phyloP scores from a whole-genome alignment of 305 asterid genomes.

The Fraxinus ornus region DNA sequence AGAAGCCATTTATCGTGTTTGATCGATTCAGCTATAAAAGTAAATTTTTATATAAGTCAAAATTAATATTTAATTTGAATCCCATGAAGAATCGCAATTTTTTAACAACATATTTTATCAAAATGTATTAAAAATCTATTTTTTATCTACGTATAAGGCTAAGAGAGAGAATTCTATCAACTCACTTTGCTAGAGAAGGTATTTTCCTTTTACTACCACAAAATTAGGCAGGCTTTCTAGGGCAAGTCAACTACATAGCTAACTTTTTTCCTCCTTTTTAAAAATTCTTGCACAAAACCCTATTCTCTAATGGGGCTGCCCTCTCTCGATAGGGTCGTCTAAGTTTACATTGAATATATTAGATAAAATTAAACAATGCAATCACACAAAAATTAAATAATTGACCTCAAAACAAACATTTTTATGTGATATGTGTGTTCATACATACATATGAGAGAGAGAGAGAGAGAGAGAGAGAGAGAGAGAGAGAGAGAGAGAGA shows the following conservation, averaged over 20 bases:
- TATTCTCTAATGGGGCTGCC: background rate
- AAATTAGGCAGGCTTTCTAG: constrained; percentile 36
- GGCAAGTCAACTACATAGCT: constrained; percentile 45
- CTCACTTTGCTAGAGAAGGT: constrained; percentile 9
- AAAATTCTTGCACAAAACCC: background rate
- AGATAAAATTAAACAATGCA: background rate
- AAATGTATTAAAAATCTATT: too few relatives aligned
- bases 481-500: too few relatives aligned
- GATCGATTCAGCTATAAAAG: too few relatives aligned
- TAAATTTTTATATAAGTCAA: too few relatives aligned
- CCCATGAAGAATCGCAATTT: background rate
- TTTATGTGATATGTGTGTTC: background rate
- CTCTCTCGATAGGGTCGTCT: background rate
- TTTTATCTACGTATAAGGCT: too few relatives aligned
- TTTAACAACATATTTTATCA: too few relatives aligned
- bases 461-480: too few relatives aligned
- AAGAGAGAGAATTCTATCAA: constrained; percentile 4
- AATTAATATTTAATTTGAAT: too few relatives aligned
- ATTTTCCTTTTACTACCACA: constrained; percentile 38
- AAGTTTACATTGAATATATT: background rate
- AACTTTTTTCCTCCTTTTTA: background rate
- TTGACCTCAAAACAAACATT: background rate
- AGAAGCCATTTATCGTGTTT: background rate
- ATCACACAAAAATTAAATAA: background rate
- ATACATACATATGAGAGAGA: too few relatives aligned